These are phyloP conservation scores for Raddia distichophylla DNA, from an alignment of 176 grass and related monocot species.

Conservation along the genomic window DNA sequence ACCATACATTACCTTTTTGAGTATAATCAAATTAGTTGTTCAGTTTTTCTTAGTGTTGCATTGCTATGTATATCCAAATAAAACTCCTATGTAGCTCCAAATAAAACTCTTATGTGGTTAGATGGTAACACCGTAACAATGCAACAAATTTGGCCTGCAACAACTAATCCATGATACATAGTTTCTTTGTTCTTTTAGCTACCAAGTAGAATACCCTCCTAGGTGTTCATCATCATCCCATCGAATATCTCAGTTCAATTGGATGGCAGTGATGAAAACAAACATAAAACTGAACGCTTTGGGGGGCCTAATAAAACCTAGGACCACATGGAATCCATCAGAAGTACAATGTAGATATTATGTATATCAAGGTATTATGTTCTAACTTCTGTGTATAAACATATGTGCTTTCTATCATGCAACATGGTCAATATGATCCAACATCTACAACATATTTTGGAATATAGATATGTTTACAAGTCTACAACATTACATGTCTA, in stretches of 20 bases:
- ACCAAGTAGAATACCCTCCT: neutral
- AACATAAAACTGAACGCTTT: neutral
- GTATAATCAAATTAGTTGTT: constrained; percentile 13
- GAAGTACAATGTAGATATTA: constrained; percentile 3
- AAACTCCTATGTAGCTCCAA: neutral
- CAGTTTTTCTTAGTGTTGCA: constrained; percentile 10
- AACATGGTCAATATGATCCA: constrained; percentile 4
- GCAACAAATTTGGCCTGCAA: neutral
- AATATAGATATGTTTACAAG: constrained; percentile 5
- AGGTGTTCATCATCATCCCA: neutral
- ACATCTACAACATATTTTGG: constrained; percentile 23
- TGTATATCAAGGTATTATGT: neutral
- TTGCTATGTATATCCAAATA: neutral
- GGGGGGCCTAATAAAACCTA: neutral
- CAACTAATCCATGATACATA: neutral
- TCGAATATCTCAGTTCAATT: neutral
- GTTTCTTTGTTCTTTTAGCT: neutral
- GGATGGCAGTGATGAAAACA: neutral
- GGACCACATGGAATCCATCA: neutral
- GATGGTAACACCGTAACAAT: neutral
- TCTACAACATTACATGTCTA: neutral
- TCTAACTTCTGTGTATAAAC: constrained; percentile 11
- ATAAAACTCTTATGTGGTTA: neutral
- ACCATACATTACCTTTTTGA: neutral
- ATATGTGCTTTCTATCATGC: neutral